These are phyloP conservation scores for Neckera pumila DNA, from an alignment of 225 moss, liverwort and hornwort species.

Conservation along the genomic window DNA sequence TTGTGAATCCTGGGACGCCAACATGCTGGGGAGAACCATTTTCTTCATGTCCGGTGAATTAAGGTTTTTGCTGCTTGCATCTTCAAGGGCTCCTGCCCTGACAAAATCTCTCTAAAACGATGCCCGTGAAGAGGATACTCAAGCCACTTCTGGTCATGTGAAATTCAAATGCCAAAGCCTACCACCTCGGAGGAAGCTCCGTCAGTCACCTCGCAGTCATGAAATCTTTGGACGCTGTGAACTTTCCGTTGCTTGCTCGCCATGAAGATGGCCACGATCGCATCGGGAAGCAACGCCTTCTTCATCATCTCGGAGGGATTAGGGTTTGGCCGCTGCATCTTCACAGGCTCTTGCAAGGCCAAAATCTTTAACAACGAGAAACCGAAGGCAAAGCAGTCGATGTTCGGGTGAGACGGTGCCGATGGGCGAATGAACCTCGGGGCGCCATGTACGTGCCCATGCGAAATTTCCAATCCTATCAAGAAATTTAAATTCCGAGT, in stretches of 20 bases:
- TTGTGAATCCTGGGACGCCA: slow-evolving; percentile 19
- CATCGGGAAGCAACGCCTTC: not conserved
- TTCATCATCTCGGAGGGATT: not conserved
- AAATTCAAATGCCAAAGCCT: not conserved
- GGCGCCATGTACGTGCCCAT: slow-evolving; percentile 13
- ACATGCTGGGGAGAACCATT: slow-evolving; percentile 31
- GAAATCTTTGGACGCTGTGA: not conserved
- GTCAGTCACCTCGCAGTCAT: not conserved
- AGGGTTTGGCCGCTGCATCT: not conserved
- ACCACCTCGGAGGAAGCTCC: not conserved
- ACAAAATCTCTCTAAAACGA: slow-evolving; percentile 57
- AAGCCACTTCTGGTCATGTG: slow-evolving; percentile 50
- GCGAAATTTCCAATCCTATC: not conserved
- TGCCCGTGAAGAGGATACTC: slow-evolving; percentile 27
- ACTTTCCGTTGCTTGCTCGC: not conserved
- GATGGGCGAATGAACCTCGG: not conserved
- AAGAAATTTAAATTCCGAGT: not conserved
- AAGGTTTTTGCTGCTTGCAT: not conserved
- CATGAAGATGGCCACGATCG: not conserved
- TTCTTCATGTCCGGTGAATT: slow-evolving; percentile 17
- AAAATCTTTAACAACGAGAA: not conserved
- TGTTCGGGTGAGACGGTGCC: not conserved
- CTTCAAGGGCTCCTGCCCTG: slow-evolving; percentile 52
- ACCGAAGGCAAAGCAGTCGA: not conserved
- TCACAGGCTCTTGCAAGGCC: not conserved